Percentiles rank a stretch among this genome's conserved stretches.
Evolutionary conservation across 148 eudicot species (phyloP).

Genomic region (Vaccinium darrowii): DNA sequence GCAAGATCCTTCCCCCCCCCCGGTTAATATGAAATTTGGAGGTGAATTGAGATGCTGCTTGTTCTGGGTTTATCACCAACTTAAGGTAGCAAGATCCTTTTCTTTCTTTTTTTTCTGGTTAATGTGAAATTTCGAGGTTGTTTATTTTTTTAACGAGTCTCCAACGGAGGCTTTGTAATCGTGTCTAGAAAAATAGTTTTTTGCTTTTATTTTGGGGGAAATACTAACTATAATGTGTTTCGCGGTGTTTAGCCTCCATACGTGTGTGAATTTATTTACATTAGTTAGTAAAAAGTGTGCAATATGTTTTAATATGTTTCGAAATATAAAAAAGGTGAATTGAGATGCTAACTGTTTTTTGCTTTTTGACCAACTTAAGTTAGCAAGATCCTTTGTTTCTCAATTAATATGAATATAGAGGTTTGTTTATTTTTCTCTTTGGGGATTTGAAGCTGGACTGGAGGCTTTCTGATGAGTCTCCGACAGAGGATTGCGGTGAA

Average conservation of each 20-base stretch:
- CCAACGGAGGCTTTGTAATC: too few species aligned
- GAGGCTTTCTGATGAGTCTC: constrained; percentile 73
- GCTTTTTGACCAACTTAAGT: not conserved
- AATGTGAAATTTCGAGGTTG: too few species aligned
- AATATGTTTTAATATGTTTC: not conserved
- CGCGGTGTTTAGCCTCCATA: not conserved
- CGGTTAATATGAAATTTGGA: too few species aligned
- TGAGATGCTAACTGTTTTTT: not conserved
- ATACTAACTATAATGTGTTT: too few species aligned
- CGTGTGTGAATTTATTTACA: not conserved
- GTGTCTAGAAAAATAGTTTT: too few species aligned
- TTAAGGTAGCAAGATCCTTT: too few species aligned
- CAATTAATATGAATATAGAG: not conserved
- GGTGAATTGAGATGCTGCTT: too few species aligned
- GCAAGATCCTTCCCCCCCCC: too few species aligned
- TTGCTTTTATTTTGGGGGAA: too few species aligned
- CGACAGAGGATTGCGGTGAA: constrained; percentile 66
- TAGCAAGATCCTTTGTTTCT: not conserved
- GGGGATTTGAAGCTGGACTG: constrained; percentile 70
- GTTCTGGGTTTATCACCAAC: too few species aligned
- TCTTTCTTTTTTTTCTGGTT: too few species aligned
- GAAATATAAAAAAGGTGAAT: not conserved
- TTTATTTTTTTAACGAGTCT: too few species aligned
- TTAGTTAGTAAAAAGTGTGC: not conserved
- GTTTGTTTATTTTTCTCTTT: not conserved